These are phyloP conservation scores for Teratosphaeriaceae sp. DNA, from an alignment of 2,329 filamentous ascomycete genomes.

Conservation along the genomic window DNA sequence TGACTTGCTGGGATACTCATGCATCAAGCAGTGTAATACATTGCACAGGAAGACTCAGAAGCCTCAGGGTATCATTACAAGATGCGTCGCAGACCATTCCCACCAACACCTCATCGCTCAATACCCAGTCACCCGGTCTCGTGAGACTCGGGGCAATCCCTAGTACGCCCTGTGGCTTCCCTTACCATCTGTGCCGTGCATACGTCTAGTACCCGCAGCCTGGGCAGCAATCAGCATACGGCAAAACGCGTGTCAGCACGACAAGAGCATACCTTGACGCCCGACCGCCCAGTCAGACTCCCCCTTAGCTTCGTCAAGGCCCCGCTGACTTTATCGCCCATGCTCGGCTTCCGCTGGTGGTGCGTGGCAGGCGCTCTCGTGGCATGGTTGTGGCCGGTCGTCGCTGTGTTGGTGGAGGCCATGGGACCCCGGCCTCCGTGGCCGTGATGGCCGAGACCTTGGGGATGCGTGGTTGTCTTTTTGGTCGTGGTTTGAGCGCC, in stretches of 20 bases:
- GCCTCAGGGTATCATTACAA: too few species aligned
- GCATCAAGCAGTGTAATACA: too few species aligned
- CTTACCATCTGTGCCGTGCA: constrained; percentile 30
- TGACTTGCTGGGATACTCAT: too few species aligned
- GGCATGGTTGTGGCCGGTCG: constrained; percentile 10
- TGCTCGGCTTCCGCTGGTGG: constrained; percentile 59
- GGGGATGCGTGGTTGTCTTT: constrained; percentile 26
- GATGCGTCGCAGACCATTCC: too few species aligned
- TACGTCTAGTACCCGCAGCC: constrained; percentile 29
- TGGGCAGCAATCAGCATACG: constrained; percentile 8
- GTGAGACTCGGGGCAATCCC: too few species aligned
- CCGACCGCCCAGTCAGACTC: constrained; percentile 59
- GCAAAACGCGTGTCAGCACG: background rate
- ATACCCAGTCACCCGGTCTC: too few species aligned
- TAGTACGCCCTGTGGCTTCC: constrained; percentile 12
- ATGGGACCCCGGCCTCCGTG: constrained; percentile 20
- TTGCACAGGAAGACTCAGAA: too few species aligned
- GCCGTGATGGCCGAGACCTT: constrained; percentile 19
- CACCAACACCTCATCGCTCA: background rate
- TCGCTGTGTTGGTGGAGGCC: constrained; percentile 18
- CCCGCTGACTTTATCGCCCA: constrained; percentile 75
- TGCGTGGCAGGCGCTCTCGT: constrained; percentile 46
- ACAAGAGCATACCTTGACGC: constrained; percentile 54
- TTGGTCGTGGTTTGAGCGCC: constrained; percentile 33
- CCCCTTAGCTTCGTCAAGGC: constrained; percentile 69